A percentile compares a stretch with the other conserved stretches of the same genome.
Conservation (phyloP, 306 rosid genomes). For the Dryas octopetala region DNA sequence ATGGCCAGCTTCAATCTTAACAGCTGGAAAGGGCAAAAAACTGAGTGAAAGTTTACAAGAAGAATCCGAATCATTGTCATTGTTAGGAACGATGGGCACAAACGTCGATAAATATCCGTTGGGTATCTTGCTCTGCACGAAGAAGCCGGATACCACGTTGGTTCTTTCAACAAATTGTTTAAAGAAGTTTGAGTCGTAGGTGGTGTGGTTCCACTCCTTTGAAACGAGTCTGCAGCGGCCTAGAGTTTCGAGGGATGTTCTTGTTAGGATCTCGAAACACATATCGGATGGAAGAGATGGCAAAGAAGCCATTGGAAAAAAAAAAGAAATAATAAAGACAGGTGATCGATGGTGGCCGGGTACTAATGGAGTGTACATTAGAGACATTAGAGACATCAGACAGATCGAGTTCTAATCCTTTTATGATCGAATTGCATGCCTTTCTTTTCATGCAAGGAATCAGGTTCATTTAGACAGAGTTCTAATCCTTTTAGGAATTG, state of each 20-base stretch:
- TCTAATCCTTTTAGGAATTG: too few relatives aligned
- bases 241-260: not conserved
- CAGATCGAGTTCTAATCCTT: too few relatives aligned
- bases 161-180: not conserved
- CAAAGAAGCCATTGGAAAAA: constrained; percentile 7
- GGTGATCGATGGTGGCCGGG: too few relatives aligned
- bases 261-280: not conserved
- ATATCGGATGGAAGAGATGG: constrained; percentile 4
- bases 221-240: constrained; percentile 4
- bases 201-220: not conserved
- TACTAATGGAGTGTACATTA: too few relatives aligned
- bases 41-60: not conserved
- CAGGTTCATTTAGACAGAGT: too few relatives aligned
- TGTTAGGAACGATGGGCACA: not conserved
- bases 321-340: too few relatives aligned
- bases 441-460: too few relatives aligned
- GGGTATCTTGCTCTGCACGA: not conserved
- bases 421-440: too few relatives aligned
- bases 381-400: too few relatives aligned
- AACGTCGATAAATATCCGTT: not conserved
- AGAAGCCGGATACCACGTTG: not conserved
- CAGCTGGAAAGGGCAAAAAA: not conserved
- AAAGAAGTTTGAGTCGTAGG: constrained; percentile 1
- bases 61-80: too few relatives aligned
- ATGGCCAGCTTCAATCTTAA: not conserved